These are phyloP conservation scores for Lentithecium fluviatile DNA, from an alignment of 495 filamentous ascomycete genomes.

Conservation along the genomic window DNA sequence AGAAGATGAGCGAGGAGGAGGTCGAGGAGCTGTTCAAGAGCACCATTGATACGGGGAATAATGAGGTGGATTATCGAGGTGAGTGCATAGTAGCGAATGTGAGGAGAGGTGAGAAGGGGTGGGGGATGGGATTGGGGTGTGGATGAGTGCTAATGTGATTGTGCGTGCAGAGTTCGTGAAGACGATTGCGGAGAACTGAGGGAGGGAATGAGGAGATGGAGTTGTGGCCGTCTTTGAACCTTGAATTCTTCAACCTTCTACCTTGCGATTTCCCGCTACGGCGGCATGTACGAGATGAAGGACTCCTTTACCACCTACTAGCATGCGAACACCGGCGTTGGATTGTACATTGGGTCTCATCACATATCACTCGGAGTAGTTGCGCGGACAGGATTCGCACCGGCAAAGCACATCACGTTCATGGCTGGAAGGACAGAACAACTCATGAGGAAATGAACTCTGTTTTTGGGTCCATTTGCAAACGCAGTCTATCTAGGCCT, in stretches of 20 bases:
- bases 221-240: too few relatives aligned
- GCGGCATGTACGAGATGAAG: not conserved
- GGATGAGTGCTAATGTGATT: too few relatives aligned
- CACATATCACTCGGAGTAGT: not conserved
- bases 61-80: conserved; percentile 97
- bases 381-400: conserved; percentile 1
- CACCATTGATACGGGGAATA: conserved; percentile 86
- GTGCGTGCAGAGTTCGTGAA: conserved; percentile 35
- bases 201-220: not conserved
- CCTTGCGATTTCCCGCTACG: not conserved
- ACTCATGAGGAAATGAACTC: conserved; percentile 1
- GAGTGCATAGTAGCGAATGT: not conserved
- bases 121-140: too few relatives aligned
- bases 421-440: conserved; percentile 1
- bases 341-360: not conserved
- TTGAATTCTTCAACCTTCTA: too few relatives aligned
- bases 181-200: conserved; percentile 33
- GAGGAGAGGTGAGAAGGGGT: too few relatives aligned
- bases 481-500: conserved; percentile 10
- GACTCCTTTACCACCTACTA: not conserved
- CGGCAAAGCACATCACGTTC: too few relatives aligned
- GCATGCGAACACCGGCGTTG: conserved; percentile 24
- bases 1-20: conserved; percentile 98
- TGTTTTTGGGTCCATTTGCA: conserved; percentile 19
- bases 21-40: conserved; percentile 93